phyloP scores from a whole-genome alignment of 2,329 filamentous ascomycete species.

The Trichoderma oligosporum region DNA sequence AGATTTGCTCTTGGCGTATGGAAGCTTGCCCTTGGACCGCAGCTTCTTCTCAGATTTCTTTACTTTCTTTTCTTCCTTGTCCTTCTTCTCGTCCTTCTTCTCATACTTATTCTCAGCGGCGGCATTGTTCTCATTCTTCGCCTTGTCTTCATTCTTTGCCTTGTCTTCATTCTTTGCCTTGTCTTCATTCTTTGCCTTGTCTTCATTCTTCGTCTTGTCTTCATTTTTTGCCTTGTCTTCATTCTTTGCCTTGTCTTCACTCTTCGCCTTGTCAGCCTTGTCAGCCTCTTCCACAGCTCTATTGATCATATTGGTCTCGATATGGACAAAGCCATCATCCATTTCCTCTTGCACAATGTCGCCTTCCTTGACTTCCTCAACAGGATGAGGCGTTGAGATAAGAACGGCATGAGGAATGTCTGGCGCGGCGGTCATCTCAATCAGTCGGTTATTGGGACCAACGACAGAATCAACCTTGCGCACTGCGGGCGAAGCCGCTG shows the following conservation, averaged over 20 bases:
- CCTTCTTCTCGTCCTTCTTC: constrained; percentile 13
- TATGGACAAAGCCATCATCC: constrained; percentile 11
- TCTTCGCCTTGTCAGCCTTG: not conserved
- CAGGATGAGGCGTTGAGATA: constrained; percentile 6
- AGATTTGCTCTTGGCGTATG: not conserved
- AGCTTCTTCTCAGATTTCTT: not conserved
- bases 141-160: not conserved
- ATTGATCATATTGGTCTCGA: constrained; percentile 13
- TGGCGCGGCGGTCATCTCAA: constrained; percentile 14
- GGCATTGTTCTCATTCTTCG: not conserved
- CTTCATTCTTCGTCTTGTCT: no score
- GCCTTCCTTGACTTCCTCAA: constrained; percentile 10
- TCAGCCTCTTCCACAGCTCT: not conserved
- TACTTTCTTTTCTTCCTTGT: not conserved
- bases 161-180: constrained; percentile 2
- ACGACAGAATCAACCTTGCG: constrained; percentile 17
- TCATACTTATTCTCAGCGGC: no score
- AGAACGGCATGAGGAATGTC: constrained; percentile 10
- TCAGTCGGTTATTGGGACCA: constrained; percentile 16
- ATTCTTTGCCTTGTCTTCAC: not conserved
- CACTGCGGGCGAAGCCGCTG: constrained; percentile 8
- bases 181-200: not conserved
- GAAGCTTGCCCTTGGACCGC: constrained; percentile 9
- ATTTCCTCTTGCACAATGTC: constrained; percentile 16
- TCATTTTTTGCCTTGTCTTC: no score